Evolutionary conservation across 108 stramenopile genomes (phyloP), one percentile per base, ranked within the genome.

Genomic region (Skeletonema tropicum): DNA sequence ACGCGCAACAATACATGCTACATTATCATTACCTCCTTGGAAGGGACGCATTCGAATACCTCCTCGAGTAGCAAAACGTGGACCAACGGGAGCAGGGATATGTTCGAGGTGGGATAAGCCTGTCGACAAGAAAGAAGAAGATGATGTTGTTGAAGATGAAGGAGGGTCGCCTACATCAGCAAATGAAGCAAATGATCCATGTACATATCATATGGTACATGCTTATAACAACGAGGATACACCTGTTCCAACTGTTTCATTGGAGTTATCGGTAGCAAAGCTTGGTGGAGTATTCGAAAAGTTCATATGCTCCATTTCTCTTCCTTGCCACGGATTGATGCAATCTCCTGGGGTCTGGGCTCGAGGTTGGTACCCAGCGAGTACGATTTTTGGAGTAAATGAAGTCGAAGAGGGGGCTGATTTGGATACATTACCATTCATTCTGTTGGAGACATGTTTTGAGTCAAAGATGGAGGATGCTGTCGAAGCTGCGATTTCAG

Each of bases 181-280:
- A 9, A 39, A 10, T 17, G 69, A 33, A 15, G 59, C 31, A 31
- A 83, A 83, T 35, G 75, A 73, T n/a, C 62, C 62, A 14, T 58
- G 62, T 36, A 86, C 61, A 13, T 67, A 68, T 76, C 89, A 89
- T 4, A 92, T 95, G 92, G 88, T 95, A 1, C 89, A 93, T 77
- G 87, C 85, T 9, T 93, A 90, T 80, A 90, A 87, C 52, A 86
- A 85, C 66, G 66, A 80, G 11, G 87, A 92, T 45, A 92, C 92
- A 17, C 94, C 94, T 9, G 68, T 93, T 26, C 94, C 94, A 25
- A 75, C 82, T 8, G 83, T 95, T 25, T 66, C 77, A 23, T 70
- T 95, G 52, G 86, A 89, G 10, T 60, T 95, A 68, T 74, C 73
- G 13, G 77, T 80, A 39, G 83, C 85, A 57, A 80, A 90, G 3